Evolutionary conservation across 2,329 filamentous ascomycete species (phyloP).

Genomic region (Nemania diffusa): DNA sequence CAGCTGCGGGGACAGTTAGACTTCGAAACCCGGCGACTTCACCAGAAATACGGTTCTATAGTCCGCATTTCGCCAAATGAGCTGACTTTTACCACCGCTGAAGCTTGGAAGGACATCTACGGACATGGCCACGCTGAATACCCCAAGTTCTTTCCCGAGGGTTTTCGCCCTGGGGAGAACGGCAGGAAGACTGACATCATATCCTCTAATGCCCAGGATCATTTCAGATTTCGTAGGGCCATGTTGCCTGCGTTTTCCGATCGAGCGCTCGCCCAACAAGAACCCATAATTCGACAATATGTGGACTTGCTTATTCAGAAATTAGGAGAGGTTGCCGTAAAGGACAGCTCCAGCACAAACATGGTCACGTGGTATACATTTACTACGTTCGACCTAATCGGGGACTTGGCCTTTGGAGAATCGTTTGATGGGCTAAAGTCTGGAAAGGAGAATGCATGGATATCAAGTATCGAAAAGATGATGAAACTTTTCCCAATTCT

Average conservation of each 20-base stretch:
- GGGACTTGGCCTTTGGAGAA: not conserved
- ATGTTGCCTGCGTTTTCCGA: constrained; percentile 1
- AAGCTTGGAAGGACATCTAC: constrained; percentile 4
- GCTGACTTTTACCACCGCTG: not conserved
- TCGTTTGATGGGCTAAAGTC: not conserved
- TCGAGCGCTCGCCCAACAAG: not conserved
- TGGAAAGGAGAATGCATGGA: not conserved
- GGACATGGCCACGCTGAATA: constrained; percentile 2
- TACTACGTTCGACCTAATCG: not conserved
- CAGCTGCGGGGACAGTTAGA: not conserved
- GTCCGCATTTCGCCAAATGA: not conserved
- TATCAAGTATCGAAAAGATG: not conserved
- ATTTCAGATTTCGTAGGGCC: not conserved
- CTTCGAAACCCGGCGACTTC: not conserved
- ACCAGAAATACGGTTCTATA: not conserved
- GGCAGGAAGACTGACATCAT: not conserved
- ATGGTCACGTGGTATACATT: not conserved
- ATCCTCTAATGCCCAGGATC: not conserved
- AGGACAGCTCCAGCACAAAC: not conserved
- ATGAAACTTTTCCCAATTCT: not conserved
- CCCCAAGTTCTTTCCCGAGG: not conserved
- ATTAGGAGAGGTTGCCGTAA: not conserved
- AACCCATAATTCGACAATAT: not conserved
- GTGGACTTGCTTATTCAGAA: not conserved
- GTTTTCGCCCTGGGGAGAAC: not conserved